Percentiles rank a stretch among this genome's conserved stretches.
Conservation (phyloP, 192 early-diverging fungal species). For the Coemansia sp. region DNA sequence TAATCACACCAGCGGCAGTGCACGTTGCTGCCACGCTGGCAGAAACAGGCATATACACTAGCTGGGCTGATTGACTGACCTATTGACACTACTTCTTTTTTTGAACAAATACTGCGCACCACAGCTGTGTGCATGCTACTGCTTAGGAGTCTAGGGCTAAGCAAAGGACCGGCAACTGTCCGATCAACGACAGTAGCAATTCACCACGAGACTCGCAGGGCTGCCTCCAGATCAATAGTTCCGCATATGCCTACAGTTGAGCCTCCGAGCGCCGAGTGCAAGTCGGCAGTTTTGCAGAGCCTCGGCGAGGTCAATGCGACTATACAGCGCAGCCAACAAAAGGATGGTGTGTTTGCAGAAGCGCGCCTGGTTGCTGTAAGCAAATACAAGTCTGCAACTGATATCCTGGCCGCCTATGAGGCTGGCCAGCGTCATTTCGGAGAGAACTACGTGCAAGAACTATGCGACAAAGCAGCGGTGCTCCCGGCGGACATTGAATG, state of each 20-base stretch:
- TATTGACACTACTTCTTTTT: neutral
- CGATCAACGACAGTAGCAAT: slow-evolving; percentile 2
- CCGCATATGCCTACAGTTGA: slow-evolving; percentile 10
- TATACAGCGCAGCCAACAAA: neutral
- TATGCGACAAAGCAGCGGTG: slow-evolving; percentile 80
- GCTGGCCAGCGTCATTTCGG: slow-evolving; percentile 93
- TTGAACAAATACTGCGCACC: neutral
- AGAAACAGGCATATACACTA: neutral
- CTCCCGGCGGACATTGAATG: slow-evolving; percentile 88
- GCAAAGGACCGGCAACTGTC: neutral
- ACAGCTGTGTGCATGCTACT: neutral
- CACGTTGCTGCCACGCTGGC: too few relatives aligned
- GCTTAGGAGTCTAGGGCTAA: neutral
- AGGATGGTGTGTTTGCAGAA: slow-evolving; percentile 7
- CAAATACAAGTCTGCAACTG: slow-evolving; percentile 86
- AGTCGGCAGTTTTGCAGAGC: slow-evolving; percentile 17
- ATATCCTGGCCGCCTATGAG: slow-evolving; percentile 75
- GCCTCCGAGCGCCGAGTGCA: slow-evolving; percentile 21
- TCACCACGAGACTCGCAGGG: neutral
- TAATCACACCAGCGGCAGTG: too few relatives aligned
- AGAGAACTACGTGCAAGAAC: slow-evolving; percentile 96
- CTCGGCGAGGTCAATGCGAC: slow-evolving; percentile 9
- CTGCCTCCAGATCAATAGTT: neutral
- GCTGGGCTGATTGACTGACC: neutral
- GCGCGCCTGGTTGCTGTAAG: slow-evolving; percentile 88